Base-by-base conservation (phyloP, 441 rosid genomes). In the Croton setiger region DNA sequence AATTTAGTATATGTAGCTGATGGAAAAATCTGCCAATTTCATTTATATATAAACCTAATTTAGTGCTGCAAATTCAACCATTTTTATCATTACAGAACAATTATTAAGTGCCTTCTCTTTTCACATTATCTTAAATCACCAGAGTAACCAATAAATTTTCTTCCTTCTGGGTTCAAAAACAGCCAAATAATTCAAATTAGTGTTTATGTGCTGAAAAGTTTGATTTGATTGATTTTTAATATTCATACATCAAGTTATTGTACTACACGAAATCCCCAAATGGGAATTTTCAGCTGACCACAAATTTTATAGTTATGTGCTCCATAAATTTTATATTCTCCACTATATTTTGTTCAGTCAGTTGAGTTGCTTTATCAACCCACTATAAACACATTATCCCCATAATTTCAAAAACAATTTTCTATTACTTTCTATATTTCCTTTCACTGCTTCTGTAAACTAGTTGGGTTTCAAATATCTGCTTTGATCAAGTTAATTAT, bases 71-170 rank as follows among this genome's bases (percentile, higher is more conserved):
- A 23, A 62, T 53, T 62, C 17, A 31, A 31, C 67, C 31, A 18
- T 41, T 36, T 48, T 18, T 3, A 62, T 69, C 60, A 70, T 31
- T 41, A 21, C 36, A 63, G 27, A 18, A 44, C 55, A 39, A 44
- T 17, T 13, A 53, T 9, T 21, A 12, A 43, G 31, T 41, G 39
- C 63, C 37, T 5, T 63, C 4, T 44, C 63, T 45, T 61, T 70
- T 44, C 47, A 62, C 67, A 43, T 11, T 21, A 15, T 58, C 23
- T 3, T 4, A 33, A n/a, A 44, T 45, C 47, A 33, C 13, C 33
- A 51, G 0, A 12, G 33, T 35, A 31, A 51, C 49, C 9, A 15
- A n/a, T 44, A 31, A 41, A 21, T 10, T 64, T 4, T 45, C 39
- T 18, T 51, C 13, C 63, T 21, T 12, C 35, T 13, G 63, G 5